Evolutionary conservation across 2,329 filamentous ascomycete species (phyloP).

Genomic region (Pyrenochaeta sp.): DNA sequence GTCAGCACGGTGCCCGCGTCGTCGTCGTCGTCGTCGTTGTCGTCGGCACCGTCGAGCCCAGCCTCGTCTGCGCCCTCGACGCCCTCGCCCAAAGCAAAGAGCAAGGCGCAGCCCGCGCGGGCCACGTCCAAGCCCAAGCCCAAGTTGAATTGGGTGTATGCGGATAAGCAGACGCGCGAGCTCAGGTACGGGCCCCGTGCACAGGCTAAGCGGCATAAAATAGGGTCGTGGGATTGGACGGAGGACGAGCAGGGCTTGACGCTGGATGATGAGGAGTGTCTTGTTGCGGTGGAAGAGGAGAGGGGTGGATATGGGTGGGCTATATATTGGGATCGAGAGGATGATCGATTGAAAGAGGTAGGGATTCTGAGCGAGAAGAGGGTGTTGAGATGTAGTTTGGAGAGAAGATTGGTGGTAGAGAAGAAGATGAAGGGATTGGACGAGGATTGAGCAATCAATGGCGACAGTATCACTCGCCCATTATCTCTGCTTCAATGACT

Average conservation of each 20-base stretch:
- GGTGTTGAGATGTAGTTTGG: slow-evolving; percentile 55
- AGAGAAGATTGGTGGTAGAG: slow-evolving; percentile 49
- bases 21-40: too few relatives aligned
- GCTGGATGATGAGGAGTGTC: slow-evolving; percentile 64
- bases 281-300: slow-evolving; percentile 65
- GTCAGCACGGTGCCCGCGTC: slow-evolving; percentile 56
- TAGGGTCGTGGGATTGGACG: slow-evolving; percentile 86
- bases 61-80: slow-evolving; percentile 53
- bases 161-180: slow-evolving; percentile 67
- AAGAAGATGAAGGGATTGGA: slow-evolving; percentile 19
- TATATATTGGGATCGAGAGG: slow-evolving; percentile 60
- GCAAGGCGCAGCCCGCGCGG: neutral
- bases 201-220: slow-evolving; percentile 74
- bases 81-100: slow-evolving; percentile 13
- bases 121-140: slow-evolving; percentile 47
- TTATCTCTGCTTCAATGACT: too few relatives aligned
- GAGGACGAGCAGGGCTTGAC: slow-evolving; percentile 64
- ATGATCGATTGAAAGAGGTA: slow-evolving; percentile 53
- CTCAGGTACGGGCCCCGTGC: slow-evolving; percentile 73
- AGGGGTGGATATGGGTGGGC: slow-evolving; percentile 60
- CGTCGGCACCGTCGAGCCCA: slow-evolving; percentile 16
- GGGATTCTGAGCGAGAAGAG: slow-evolving; percentile 51
- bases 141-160: slow-evolving; percentile 74
- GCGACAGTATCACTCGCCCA: too few relatives aligned
- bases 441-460: slow-evolving; percentile 9